Percentiles rank a stretch among this genome's conserved stretches.
Conservation (phyloP, 306 rosid genomes). For the Casuarina equisetifolia region DNA sequence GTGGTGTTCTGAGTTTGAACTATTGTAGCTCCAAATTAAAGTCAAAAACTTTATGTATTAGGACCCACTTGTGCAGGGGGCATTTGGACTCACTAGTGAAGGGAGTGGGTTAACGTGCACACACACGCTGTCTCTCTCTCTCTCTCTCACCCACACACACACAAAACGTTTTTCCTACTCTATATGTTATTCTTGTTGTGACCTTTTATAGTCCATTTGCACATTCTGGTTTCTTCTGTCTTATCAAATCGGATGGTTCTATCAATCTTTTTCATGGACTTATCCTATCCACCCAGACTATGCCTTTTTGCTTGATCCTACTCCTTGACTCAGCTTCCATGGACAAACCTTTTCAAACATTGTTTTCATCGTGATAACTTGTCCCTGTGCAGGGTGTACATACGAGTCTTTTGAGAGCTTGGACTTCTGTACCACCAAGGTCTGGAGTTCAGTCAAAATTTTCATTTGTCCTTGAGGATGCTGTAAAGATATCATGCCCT, state of each 20-base stretch:
- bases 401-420: slow-evolving; percentile 46
- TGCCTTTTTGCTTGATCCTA: background rate
- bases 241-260: too few relatives aligned
- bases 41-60: background rate
- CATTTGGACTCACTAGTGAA: background rate
- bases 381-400: slow-evolving; percentile 46
- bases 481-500: slow-evolving; percentile 31
- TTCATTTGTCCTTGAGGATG: slow-evolving; percentile 36
- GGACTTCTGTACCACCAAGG: slow-evolving; percentile 41
- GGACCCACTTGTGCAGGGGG: background rate
- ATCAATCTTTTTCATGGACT: background rate
- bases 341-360: background rate
- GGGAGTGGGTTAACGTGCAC: background rate
- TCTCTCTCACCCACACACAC: too few relatives aligned
- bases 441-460: slow-evolving; percentile 36
- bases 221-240: background rate
- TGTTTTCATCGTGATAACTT: slow-evolving; percentile 17
- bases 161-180: too few relatives aligned
- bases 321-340: background rate
- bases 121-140: too few relatives aligned
- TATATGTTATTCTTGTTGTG: background rate
- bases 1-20: background rate
- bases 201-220: background rate
- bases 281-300: background rate
- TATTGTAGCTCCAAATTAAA: background rate